Evolutionary conservation across 495 filamentous ascomycete species (phyloP), one percentile per base, ranked within the genome.

Genomic region (Podospora bellae-mahoneyi): DNA sequence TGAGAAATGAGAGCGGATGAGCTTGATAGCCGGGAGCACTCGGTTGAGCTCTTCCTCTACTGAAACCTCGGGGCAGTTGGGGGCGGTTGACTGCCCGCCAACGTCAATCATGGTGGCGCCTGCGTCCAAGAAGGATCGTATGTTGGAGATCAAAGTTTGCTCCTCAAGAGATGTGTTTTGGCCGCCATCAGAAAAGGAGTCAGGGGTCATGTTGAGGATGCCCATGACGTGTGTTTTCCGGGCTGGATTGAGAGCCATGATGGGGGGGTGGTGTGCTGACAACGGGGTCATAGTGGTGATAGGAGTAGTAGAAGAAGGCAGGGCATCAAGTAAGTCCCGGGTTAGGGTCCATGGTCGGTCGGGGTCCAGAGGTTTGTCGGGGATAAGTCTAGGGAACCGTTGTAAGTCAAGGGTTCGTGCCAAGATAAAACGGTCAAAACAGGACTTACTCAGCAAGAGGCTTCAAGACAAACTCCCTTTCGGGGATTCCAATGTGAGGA

Each of bases 161-260:
- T 71, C 26, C 58, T 63, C 60, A 15, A 66, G 61, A 56, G 75
- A 72, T 10, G 39, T 48, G 79, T 93, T 84, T 2, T 79, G 72
- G 57, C 94, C 94, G 63, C 93, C 95, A 72, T 97, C 93, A 15
- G 94, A 97, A 83, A 98, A 98, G 54, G 95, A 98, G 82, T 99
- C 95, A 10, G 94, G 95, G 1, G 94, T 97, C 66, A 97, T 82
- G 80, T 99, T 99, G 63, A 97, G 84, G 71, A 99, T 96, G 34
- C 92, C 90, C 95, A 99, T 98, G 55, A 97, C 78, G 64, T 88
- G 86, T 2, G 94, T 97, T 58, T 80, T 81, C 57, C 91, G 89
- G 63, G 78, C 81, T 0, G 88, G 81, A 68, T 87, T 83, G 39
- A 89, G 85, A 26, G 90, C 83, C 55, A 86, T 84, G 5, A 97